Evolutionary conservation across 192 early-diverging fungal genomes (phyloP).

Genomic region (Gorgonomyces haynaldii): DNA sequence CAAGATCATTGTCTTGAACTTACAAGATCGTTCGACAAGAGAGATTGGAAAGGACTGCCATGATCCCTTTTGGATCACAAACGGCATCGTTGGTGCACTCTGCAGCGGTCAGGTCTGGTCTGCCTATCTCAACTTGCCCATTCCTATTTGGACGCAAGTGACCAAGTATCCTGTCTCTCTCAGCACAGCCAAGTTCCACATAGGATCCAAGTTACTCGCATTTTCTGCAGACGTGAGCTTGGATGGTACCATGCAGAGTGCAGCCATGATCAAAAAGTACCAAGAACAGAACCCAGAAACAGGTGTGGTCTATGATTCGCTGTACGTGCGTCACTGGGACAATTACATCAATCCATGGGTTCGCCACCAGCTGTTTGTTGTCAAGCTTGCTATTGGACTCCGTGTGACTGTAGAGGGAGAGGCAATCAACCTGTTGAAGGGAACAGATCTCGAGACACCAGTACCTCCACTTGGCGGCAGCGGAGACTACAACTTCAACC

Average conservation of each 20-base stretch:
- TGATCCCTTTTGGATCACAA: no score
- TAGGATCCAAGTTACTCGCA: no score
- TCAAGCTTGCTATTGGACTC: slow-evolving; percentile 2
- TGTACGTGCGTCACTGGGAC: slow-evolving; percentile 82
- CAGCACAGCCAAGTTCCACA: no score
- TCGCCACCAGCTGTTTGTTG: slow-evolving; percentile 17
- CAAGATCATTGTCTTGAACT: no score
- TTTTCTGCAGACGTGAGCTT: slow-evolving; percentile 62
- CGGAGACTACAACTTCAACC: slow-evolving; percentile 50
- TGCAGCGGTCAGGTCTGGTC: no score
- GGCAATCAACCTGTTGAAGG: slow-evolving; percentile 41
- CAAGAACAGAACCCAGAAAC: slow-evolving; percentile 40
- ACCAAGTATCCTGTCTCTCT: no score
- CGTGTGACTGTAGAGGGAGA: slow-evolving; percentile 23
- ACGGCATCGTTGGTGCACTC: no score
- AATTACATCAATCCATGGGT: slow-evolving; percentile 10
- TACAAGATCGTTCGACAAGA: no score
- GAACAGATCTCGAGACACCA: slow-evolving; percentile 22
- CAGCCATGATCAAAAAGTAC: slow-evolving; percentile 37
- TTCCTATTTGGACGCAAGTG: no score
- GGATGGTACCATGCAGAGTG: slow-evolving; percentile 40
- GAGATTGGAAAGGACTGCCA: no score
- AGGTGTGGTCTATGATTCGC: slow-evolving; percentile 40
- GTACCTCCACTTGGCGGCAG: slow-evolving; percentile 46
- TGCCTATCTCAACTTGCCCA: no score